Base-by-base conservation (phyloP, 495 filamentous ascomycete species). In the Podospora pseudopauciseta region DNA sequence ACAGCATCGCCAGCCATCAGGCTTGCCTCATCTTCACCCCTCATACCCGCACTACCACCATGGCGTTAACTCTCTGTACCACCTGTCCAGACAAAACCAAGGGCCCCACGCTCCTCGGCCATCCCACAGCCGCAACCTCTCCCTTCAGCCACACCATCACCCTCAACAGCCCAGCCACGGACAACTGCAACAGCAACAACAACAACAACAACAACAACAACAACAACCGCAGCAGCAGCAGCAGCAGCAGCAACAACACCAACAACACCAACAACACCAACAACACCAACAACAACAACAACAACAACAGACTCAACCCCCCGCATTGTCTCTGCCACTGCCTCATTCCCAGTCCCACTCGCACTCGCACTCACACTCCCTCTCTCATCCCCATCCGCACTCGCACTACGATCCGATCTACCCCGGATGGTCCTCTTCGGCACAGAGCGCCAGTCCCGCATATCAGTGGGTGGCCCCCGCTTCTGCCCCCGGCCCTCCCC, bases 171-270 rank as follows among this genome's bases (percentile, higher is more conserved):
- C 58, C 5, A 13, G 39, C 39, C 39, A 49, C 39, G 39, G 39
- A 60, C 61, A 70, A n/a, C 60, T 58, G 34, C 53, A 69, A 26
- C 58, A 53, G 23, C 60, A 55, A 19, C 70, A 65, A 2, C 61
- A 67, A 53, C 56, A 67, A 32, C 57, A 19, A 18, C 56, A 63
- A 5, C 65, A 64, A 64, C 66, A 20, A 4, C 61, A 67, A 60
- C 20, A 23, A 1, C 20, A 1, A 20, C 20, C 0, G 20, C 20
- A 20, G 20, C 20, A 20, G 20, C 20, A 20, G 20, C 20, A 20
- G 20, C 20, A 23, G 20, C 20, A 23, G 20, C 20, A 23, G 20
- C 20, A 23, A 23, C 20, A 55, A 19, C 70, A 65, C 1, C 61
- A 67, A 60, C 56, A 67, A 32, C 57, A 19, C 1, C 70, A 58